Base-by-base conservation (phyloP, 257 asterid genomes). In the Leonotis leonurus region DNA sequence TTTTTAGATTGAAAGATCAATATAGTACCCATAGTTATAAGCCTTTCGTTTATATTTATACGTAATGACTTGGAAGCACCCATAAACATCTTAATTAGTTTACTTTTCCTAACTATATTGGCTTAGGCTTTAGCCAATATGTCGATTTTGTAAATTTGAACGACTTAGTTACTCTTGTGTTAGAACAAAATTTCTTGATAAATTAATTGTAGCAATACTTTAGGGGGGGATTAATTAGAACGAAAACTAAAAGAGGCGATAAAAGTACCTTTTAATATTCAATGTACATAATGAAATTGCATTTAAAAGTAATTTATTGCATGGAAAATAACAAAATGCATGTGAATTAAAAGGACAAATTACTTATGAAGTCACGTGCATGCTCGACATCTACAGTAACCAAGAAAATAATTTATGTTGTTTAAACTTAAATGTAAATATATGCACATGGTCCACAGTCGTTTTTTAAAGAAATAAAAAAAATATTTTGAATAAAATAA, bases 281-380 rank as follows among this genome's bases (percentile, higher is more conserved):
- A 55, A 7, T 32, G 14, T 8, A 18, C 46, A 12, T 11, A n/a
- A 18, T 22, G 11, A 33, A 64, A 24, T 16, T 17, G 10, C n/a
- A 6, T 25, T 4, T 14, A 46, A 12, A 35, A 14, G 2, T 24
- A 51, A 18, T 36, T 50, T 18, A 14, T 14, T 57, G 21, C 59
- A 33, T 59, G 53, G 25, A 50, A 51, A 59, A 51, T 17, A 40
- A 39, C 64, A 72, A 36, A 66, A 54, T 60, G 77, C 77, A 72
- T 35, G 69, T 72, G 73, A 60, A 53, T 44, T 60, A 36, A 60
- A 17, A 33, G 36, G 73, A 60, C 69, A 60, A 66, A 30, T 54
- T 46, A 44, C 39, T 58, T 36, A 60, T 24, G 45, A 8, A 20
- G 57, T 50, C 66, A 58, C 76, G 56, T 70, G 75, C 62, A 37